phyloP scores from a whole-genome alignment of 176 grass and related monocot species.

The Coix lacrymajobi region DNA sequence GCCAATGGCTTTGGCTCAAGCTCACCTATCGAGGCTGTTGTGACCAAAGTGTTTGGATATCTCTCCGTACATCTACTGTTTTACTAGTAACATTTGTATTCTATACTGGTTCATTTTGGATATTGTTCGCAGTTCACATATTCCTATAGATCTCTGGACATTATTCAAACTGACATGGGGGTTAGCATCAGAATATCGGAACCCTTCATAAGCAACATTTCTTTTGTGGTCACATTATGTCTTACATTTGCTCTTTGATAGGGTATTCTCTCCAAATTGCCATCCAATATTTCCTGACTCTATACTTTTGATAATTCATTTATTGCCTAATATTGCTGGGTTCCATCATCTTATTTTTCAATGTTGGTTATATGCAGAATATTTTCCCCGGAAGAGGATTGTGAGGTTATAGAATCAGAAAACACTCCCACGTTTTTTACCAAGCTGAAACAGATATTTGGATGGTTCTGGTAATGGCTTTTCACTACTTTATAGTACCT shows the following conservation, averaged over 20 bases:
- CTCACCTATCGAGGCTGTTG: not conserved
- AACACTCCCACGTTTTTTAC: conserved; percentile 85
- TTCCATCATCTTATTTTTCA: not conserved
- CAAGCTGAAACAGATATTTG: conserved; percentile 93
- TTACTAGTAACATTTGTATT: not conserved
- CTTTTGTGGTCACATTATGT: not conserved
- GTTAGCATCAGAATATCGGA: not conserved
- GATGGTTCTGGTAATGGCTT: conserved; percentile 79
- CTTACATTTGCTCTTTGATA: not conserved
- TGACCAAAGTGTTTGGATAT: not conserved
- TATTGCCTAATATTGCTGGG: not conserved
- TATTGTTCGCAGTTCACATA: not conserved
- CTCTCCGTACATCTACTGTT: not conserved
- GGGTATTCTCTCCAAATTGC: not conserved
- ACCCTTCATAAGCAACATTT: not conserved
- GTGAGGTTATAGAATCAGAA: conserved; percentile 96
- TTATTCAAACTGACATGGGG: not conserved
- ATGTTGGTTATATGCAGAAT: conserved; percentile 56
- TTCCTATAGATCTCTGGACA: not conserved
- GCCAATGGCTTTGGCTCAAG: not conserved
- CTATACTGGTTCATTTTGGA: not conserved
- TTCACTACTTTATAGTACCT: not conserved
- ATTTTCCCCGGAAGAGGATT: conserved; percentile 86
- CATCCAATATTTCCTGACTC: not conserved
- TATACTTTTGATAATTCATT: not conserved